Evolutionary conservation across 2,329 filamentous ascomycete species (phyloP), one percentile per base, ranked within the genome.

Genomic region (Verticillium alfalfae): DNA sequence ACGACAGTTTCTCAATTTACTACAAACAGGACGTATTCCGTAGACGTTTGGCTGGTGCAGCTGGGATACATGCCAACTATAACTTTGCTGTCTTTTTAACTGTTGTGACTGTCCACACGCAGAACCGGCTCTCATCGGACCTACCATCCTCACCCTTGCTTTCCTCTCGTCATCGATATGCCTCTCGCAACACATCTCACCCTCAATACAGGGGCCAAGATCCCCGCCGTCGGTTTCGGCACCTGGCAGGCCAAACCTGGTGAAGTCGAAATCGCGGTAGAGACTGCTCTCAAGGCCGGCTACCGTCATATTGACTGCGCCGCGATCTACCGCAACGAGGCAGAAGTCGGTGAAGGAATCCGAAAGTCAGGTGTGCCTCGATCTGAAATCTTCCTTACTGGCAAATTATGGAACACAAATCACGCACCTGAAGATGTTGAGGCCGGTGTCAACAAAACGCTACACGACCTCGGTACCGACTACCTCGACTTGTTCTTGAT

Each of bases 401-500:
- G 80, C 65, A 88, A 88, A 75, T 75, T 87, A 13, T 88, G 84
- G 84, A 86, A 86, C 73, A 84, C 77, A 13, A 74, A 81, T 49
- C 82, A 84, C 67, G 71, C 75, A 59, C 75, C 78, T 1, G 73
- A 81, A 45, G 74, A 83, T 62, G 78, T 85, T 39, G 79, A 81
- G 67, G 72, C 74, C 59, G 81, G 76, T 2, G 70, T 84, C 18
- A 73, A 83, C 64, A 74, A 76, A 66, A 80, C 80, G 0, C 71
- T 84, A 45, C 70, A 75, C 61, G 80, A 84, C 61, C 73, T 85
- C 12, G 75, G 79, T 45, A 79, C 78, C 1, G 79, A 82, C 63
- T 85, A 84, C 64, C 69, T 84, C 49, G 83, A 84, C 62, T 70
- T 84, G 2, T 84, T 81, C 67, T 72, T 84, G 54, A 75, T 81